Percentiles rank a stretch among this genome's conserved stretches.
Evolutionary conservation across 805 yeast genomes (phyloP).

Genomic region (Candida pini): DNA sequence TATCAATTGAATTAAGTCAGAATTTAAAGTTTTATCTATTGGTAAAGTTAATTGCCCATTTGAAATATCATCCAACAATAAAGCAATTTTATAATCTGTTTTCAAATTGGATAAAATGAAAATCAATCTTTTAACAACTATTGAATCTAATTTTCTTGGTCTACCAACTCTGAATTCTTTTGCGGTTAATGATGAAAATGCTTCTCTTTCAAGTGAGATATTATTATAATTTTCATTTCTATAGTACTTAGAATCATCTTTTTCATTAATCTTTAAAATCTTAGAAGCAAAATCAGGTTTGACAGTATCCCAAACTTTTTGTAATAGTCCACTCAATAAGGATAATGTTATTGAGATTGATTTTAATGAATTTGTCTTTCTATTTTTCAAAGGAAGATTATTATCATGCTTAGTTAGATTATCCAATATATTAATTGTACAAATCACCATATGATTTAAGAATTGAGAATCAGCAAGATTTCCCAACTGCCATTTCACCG

Average conservation of each 20-base stretch:
- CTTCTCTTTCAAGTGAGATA: too few relatives aligned
- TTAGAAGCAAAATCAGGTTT: slow-evolving; percentile 6
- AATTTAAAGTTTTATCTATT: slow-evolving; percentile 12
- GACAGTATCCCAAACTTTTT: slow-evolving; percentile 14
- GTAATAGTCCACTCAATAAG: slow-evolving; percentile 32
- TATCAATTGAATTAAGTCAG: slow-evolving; percentile 16
- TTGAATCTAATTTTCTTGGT: slow-evolving; percentile 10
- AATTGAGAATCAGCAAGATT: slow-evolving; percentile 24
- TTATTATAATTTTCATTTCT: too few relatives aligned
- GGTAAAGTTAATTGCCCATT: slow-evolving; percentile 7
- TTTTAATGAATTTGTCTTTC: slow-evolving; percentile 22
- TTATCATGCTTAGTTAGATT: slow-evolving; percentile 21
- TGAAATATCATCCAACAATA: slow-evolving; percentile 12
- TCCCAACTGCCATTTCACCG: slow-evolving; percentile 29
- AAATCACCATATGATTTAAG: slow-evolving; percentile 27
- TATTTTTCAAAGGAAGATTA: slow-evolving; percentile 20
- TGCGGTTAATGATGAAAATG: slow-evolving; percentile 7
- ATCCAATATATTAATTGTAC: slow-evolving; percentile 21
- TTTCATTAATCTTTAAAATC: slow-evolving; percentile 8
- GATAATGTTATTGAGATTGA: slow-evolving; percentile 34
- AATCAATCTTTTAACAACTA: slow-evolving; percentile 9
- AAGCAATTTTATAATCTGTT: slow-evolving; percentile 23
- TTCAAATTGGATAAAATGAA: slow-evolving; percentile 11
- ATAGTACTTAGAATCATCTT: too few relatives aligned
- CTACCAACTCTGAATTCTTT: slow-evolving; percentile 8